Evolutionary conservation across 768 basidiomycete species (phyloP).

Genomic region (Mycena amicta): DNA sequence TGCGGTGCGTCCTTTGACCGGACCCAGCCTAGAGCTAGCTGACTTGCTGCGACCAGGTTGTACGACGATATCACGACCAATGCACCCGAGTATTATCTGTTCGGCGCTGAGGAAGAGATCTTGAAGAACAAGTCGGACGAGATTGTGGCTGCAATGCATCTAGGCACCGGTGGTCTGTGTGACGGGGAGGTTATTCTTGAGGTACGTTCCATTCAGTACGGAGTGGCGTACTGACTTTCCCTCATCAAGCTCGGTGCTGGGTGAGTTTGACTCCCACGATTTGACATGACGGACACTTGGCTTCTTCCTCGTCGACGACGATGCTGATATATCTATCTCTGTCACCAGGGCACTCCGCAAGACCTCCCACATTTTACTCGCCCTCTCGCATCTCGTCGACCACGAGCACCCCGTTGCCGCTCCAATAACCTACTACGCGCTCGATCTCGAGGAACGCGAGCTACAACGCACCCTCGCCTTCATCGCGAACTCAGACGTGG

Average conservation of each 20-base stretch:
- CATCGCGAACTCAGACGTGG: constrained; percentile 66
- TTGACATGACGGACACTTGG: background rate
- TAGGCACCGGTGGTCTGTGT: constrained; percentile 33
- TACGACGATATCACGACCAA: constrained; percentile 86
- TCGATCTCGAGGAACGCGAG: constrained; percentile 89
- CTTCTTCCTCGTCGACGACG: background rate
- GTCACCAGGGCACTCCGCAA: constrained; percentile 75
- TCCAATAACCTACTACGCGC: constrained; percentile 84
- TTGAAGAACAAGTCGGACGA: constrained; percentile 71
- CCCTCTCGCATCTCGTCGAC: constrained; percentile 61
- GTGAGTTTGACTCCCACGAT: constrained; percentile 50
- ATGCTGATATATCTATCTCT: constrained; percentile 9
- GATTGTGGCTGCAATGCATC: constrained; percentile 76
- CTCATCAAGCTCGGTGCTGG: constrained; percentile 74
- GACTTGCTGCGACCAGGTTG: constrained; percentile 38
- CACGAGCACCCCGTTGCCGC: constrained; percentile 30
- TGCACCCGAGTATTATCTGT: constrained; percentile 87
- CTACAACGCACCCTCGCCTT: constrained; percentile 76
- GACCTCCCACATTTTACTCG: constrained; percentile 80
- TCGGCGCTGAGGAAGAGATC: constrained; percentile 85
- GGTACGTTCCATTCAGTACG: background rate
- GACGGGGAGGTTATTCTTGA: constrained; percentile 73
- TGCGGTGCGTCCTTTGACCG: constrained; percentile 36
- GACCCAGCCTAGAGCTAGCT: background rate
- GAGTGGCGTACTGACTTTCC: background rate